Base-by-base conservation (phyloP, 78 protist genomes). In the Dictyostelium firmibasis region DNA sequence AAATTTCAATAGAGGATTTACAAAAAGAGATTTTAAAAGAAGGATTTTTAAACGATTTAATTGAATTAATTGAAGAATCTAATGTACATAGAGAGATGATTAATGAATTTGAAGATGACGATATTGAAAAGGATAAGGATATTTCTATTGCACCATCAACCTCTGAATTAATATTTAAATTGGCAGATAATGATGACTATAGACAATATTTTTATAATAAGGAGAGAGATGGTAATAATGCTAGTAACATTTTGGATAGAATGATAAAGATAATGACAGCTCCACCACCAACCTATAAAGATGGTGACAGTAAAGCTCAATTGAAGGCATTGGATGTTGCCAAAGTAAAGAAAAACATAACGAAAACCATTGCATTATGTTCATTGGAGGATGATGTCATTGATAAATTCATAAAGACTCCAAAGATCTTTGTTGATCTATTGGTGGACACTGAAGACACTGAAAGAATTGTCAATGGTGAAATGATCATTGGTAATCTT, bases 401-500 rank as follows among this genome's bases (percentile, higher is more conserved):
- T 31, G 86, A 53, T 29, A 78, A 69, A 31, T 35, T 89, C 20
- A 60, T 89, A 0, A 64, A 89, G 50, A 25, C 72, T n/a, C 60
- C 85, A 13, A 35, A 89, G 25, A 13, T 89, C 2, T 89, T 81
- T 23, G 57, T 89, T 14, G 94, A 81, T 14, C n/a, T 89, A 35
- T 29, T 89, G 4, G 53, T 41, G 2, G 79, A 72, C 20, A 23
- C 47, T 1, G 88, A 89, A 31, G 86, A 78, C 25, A 18, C 85
- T 29, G 94, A 89, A 67, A 41, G 83, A 50, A 35, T 89, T 18
- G 83, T 81, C 8, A 41, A 33, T 23, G 86, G 83, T 18, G 86
- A 75, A 43, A 89, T 89, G 94, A 50, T 89, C 9, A 67, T 89
- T 89, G 94, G 94, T 35, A 89, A 89, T 50, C 27, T 81, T 1